phyloP scores from a whole-genome alignment of 306 rosid species.

The Dalbergia cochinchinensis region DNA sequence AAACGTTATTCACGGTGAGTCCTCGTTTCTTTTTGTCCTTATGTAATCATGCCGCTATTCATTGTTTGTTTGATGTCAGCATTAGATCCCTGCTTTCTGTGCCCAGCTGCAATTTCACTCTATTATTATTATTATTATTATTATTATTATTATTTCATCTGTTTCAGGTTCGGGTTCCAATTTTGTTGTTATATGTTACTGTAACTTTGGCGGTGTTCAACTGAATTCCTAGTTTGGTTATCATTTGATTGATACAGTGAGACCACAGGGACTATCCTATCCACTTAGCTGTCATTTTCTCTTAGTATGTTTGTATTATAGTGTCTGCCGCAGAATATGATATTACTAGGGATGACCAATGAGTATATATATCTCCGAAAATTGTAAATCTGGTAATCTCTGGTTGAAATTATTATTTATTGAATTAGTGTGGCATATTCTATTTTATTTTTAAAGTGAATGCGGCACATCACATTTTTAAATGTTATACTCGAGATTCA shows the following conservation, averaged over 20 bases:
- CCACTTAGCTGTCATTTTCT: too few species aligned
- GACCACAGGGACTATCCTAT: too few species aligned
- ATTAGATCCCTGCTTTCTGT: too few species aligned
- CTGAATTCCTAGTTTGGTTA: too few species aligned
- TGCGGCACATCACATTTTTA: neutral
- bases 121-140: neutral
- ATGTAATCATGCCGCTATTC: neutral
- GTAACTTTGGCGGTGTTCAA: too few species aligned
- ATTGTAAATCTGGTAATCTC: neutral
- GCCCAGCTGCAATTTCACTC: neutral
- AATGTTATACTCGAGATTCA: neutral
- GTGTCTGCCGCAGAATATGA: too few species aligned
- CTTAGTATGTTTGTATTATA: too few species aligned
- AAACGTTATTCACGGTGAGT: neutral
- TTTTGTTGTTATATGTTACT: neutral
- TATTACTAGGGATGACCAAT: too few species aligned
- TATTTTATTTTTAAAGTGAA: too few species aligned
- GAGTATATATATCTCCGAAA: too few species aligned
- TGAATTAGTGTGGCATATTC: neutral
- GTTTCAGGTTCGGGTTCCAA: neutral
- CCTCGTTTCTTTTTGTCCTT: neutral
- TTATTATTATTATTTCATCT: neutral
- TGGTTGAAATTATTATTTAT: neutral
- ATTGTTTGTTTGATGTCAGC: neutral
- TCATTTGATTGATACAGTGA: too few species aligned